Conservation (phyloP, 2,329 filamentous ascomycete species). For the Diplodia seriata region DNA sequence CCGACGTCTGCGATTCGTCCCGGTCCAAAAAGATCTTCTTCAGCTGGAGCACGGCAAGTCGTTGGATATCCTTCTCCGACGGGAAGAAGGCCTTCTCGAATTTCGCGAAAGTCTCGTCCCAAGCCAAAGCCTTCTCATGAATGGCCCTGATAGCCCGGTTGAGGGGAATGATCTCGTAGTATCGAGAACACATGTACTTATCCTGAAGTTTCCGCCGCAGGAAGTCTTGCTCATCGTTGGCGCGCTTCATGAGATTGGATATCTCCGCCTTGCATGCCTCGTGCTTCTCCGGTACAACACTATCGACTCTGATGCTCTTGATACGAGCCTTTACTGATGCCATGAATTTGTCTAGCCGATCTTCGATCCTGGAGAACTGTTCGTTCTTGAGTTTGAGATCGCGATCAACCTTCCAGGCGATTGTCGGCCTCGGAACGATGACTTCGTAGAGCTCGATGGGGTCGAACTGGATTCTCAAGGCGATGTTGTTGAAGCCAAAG, state of each 20-base stretch:
- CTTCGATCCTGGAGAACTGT: conserved; percentile 80
- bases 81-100: conserved; percentile 94
- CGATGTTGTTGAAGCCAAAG: conserved; percentile 86
- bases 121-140: conserved; percentile 90
- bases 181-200: conserved; percentile 90
- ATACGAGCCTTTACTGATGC: conserved; percentile 82
- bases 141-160: conserved; percentile 88
- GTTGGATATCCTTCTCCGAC: conserved; percentile 92
- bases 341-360: conserved; percentile 86
- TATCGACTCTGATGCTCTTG: conserved; percentile 88
- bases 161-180: conserved; percentile 95
- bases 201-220: conserved; percentile 82
- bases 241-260: conserved; percentile 76
- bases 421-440: conserved; percentile 83
- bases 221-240: conserved; percentile 79
- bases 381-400: conserved; percentile 94
- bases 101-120: conserved; percentile 87
- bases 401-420: conserved; percentile 98
- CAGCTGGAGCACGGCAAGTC: conserved; percentile 88
- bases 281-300: conserved; percentile 83
- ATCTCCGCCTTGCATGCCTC: conserved; percentile 84
- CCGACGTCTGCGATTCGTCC: conserved; percentile 78
- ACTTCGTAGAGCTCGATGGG: conserved; percentile 92
- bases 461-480: conserved; percentile 90
- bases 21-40: conserved; percentile 93